phyloP scores from a whole-genome alignment of 495 filamentous ascomycete genomes.

The Penicillium chermesinum region DNA sequence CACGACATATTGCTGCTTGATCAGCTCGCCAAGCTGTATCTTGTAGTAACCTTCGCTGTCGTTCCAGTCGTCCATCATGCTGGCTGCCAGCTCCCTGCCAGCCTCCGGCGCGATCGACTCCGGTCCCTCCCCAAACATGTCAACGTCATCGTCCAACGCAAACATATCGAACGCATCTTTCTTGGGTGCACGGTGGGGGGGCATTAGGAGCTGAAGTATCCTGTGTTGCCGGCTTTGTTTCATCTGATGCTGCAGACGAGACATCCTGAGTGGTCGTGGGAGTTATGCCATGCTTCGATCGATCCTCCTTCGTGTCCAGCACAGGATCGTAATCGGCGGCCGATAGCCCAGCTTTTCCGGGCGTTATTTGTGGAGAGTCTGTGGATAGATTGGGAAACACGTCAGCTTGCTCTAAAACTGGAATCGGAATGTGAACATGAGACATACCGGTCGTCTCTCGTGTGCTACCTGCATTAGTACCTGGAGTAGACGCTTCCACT shows the following conservation, averaged over 20 bases:
- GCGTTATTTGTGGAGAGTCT: slow-evolving; percentile 12
- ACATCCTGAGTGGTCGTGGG: slow-evolving; percentile 53
- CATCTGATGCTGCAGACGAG: slow-evolving; percentile 56
- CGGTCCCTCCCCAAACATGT: slow-evolving; percentile 75
- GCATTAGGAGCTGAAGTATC: slow-evolving; percentile 51
- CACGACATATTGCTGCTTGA: slow-evolving; percentile 83
- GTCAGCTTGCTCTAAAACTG: slow-evolving; percentile 5
- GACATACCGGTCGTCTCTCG: slow-evolving; percentile 26
- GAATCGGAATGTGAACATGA: neutral
- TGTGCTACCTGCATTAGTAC: slow-evolving; percentile 33
- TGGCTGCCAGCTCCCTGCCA: slow-evolving; percentile 66
- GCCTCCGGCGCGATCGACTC: slow-evolving; percentile 54
- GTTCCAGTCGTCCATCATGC: slow-evolving; percentile 89
- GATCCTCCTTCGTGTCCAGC: slow-evolving; percentile 85
- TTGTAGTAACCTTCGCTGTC: slow-evolving; percentile 95
- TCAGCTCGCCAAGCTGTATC: slow-evolving; percentile 79
- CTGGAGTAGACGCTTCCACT: slow-evolving; percentile 50
- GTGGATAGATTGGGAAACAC: neutral
- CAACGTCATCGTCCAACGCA: slow-evolving; percentile 81
- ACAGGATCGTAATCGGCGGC: slow-evolving; percentile 96
- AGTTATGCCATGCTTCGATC: slow-evolving; percentile 57
- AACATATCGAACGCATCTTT: slow-evolving; percentile 90
- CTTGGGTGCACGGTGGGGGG: slow-evolving; percentile 26
- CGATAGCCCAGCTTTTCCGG: slow-evolving; percentile 65
- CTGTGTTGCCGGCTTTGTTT: slow-evolving; percentile 52